Base-by-base conservation (phyloP, 345 rosid genomes). In the Eucalyptus sp. region DNA sequence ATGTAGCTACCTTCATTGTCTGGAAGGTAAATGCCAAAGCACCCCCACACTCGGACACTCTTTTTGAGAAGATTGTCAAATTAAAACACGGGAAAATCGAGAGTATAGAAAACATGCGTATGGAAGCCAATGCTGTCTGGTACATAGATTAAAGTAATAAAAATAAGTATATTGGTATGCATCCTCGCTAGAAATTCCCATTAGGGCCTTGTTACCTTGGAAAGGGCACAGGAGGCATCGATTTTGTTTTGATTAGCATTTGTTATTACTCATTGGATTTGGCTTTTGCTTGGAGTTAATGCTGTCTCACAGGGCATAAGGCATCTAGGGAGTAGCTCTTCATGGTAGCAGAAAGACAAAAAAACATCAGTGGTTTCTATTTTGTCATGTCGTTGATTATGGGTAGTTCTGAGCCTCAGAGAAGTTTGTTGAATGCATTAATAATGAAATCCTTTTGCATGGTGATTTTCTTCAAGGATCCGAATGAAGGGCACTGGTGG, bases 401-500 rank as follows among this genome's bases (percentile, higher is more conserved):
- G 83, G 4, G 8, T 29, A 37, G 46, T 37, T 71, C 46, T 41
- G 24, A 37, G 46, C 14, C 10, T 14, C 83, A 76, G 48, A 76
- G 27, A 76, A 37, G 83, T 76, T 76, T 76, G 48, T 37, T 20
- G 83, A 76, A 76, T 76, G 27, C 83, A 37, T 37, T 76, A 76
- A 76, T 76, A 37, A 76, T 37, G 12, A 17, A 37, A 71, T 50
- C 15, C 43, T 79, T 37, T 41, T 49, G n/a, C 86, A 25, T 88
- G 60, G 60, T 31, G n/a, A 49, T 37, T 22, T 89, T 58, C 43
- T 27, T 91, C 81, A 68, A 93, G 95, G 94, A 93, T 90, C 95
- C 93, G 31, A 93, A 91, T 27, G 94, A 92, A 90, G 94, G 95
- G 85, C 94, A 93, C 87, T 93, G 95, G 95, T 93, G 95, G 95